Evolutionary conservation across 805 yeast genomes (phyloP).

Genomic region (Maudiozyma barnettii): DNA sequence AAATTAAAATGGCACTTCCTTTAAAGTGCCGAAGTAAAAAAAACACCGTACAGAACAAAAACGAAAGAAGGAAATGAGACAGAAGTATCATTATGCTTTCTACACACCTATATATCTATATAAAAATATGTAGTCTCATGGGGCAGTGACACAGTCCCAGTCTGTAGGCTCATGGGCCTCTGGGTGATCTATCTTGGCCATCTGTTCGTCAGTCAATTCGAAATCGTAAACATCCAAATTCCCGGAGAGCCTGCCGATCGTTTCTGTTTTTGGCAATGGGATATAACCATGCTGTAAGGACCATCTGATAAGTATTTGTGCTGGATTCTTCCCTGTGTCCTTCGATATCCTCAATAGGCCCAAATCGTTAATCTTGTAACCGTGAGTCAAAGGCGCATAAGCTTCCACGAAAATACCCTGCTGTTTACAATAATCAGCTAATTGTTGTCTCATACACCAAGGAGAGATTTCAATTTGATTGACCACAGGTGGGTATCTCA

Average conservation of each 20-base stretch:
- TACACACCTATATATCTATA: background rate
- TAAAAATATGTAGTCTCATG: conserved; percentile 20
- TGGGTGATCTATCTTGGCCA: conserved; percentile 38
- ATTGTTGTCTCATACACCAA: conserved; percentile 61
- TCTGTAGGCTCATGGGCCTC: conserved; percentile 61
- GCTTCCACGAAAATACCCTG: conserved; percentile 60
- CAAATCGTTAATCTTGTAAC: conserved; percentile 47
- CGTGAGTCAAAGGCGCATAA: conserved; percentile 69
- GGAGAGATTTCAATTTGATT: conserved; percentile 82
- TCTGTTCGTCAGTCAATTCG: conserved; percentile 35
- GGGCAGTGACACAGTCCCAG: conserved; percentile 64
- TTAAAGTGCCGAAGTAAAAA: too few species aligned
- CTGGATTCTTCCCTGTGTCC: conserved; percentile 41
- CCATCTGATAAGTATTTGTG: conserved; percentile 67
- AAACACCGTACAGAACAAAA: too few species aligned
- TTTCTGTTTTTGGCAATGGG: conserved; percentile 60
- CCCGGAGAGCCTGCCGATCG: conserved; percentile 39
- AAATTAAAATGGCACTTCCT: background rate
- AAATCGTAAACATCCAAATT: conserved; percentile 51
- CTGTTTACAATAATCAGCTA: conserved; percentile 49
- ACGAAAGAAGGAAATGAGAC: too few species aligned
- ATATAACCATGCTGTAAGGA: conserved; percentile 60
- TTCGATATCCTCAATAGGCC: conserved; percentile 41
- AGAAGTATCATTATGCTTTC: too few species aligned
- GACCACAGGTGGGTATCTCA: conserved; percentile 53